Conservation (phyloP, 192 early-diverging fungal species). For the Coemansia sp. region DNA sequence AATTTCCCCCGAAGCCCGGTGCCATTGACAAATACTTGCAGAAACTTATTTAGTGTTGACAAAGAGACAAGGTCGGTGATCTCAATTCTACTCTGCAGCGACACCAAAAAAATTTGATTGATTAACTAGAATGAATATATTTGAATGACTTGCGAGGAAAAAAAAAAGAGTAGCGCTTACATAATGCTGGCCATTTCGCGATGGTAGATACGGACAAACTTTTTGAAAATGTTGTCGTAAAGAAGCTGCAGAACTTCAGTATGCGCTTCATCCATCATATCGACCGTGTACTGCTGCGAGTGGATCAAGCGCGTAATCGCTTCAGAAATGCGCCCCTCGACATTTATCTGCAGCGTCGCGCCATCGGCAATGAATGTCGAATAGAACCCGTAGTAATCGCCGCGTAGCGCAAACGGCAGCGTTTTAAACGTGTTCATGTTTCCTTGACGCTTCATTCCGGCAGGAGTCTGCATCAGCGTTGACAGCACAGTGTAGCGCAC, state of each 20-base stretch:
- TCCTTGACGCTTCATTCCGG: conserved; percentile 38
- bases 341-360: conserved; percentile 50
- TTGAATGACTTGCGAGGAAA: not conserved
- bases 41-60: too few species aligned
- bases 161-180: conserved; percentile 13
- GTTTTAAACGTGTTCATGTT: conserved; percentile 52
- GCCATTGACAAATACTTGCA: too few species aligned
- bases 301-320: conserved; percentile 47
- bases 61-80: too few species aligned
- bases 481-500: conserved; percentile 46
- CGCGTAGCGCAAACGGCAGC: conserved; percentile 52
- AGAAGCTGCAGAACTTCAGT: conserved; percentile 56
- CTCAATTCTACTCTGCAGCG: too few species aligned
- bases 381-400: conserved; percentile 56
- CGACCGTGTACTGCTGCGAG: conserved; percentile 52
- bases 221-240: conserved; percentile 57
- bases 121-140: too few species aligned
- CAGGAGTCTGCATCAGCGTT: conserved; percentile 50
- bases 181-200: conserved; percentile 47
- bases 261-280: conserved; percentile 58
- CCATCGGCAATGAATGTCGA: conserved; percentile 54
- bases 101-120: too few species aligned
- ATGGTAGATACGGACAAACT: conserved; percentile 54
- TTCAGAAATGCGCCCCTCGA: conserved; percentile 47
- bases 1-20: too few species aligned